Base-by-base conservation (phyloP, 805 yeast species). In the Brettanomyces sp. region DNA sequence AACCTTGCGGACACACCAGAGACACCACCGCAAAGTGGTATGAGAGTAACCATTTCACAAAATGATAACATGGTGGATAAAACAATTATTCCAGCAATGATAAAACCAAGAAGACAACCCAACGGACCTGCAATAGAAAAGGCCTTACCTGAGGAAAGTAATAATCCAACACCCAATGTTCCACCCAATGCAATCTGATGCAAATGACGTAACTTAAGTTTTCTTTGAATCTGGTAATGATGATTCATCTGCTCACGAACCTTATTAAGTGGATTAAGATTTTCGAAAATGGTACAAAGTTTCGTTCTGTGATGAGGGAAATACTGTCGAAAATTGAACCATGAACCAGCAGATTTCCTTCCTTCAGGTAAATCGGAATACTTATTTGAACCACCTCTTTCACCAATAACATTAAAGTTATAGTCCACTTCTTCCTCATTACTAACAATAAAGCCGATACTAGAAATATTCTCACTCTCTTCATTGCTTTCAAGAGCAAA, bases 151-250 rank as follows among this genome's bases (percentile, higher is more conserved):
- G 84, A 76, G 39, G 81, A 77, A 23, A 85, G 64, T 47, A 82
- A 72, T 18, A 85, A 62, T 0, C 95, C 93, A 13, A 85, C 91
- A 1, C 93, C 93, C 4, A 85, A 60, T 0, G 90, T 82, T 2
- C 89, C 91, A 3, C 89, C 88, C 30, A 85, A 67, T 0, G 90
- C 85, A 41, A 85, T 80, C 80, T 84, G 82, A 56, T 84, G 89
- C 18, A 85, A 63, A 60, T 85, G 91, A 22, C 88, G 64, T 28
- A 79, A 77, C 45, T 73, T 73, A 39, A 85, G 65, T 49, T 77
- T 78, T 47, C 90, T 65, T 49, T 79, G 85, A 40, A 80, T 57
- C 40, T 57, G 56, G 36, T 62, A 57, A 37, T 56, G 57, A 36
- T 56, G 51, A 23, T 52, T 46, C 13, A 43, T 28, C 45, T 48